Conservation (phyloP, 805 yeast species). For the Diddensiella caesifluorescens region DNA sequence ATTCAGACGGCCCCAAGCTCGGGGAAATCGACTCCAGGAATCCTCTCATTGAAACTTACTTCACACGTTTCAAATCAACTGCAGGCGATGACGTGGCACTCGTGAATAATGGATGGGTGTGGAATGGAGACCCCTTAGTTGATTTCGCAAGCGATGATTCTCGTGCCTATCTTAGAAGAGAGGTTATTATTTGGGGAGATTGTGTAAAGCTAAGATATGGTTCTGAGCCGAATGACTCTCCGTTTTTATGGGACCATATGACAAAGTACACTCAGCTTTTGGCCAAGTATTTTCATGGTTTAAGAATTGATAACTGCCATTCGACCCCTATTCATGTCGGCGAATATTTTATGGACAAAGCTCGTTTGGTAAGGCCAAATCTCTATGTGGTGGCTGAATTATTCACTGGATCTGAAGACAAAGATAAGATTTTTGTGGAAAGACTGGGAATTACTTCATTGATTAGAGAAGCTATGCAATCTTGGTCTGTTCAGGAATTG, state of each 20-base stretch:
- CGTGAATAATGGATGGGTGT: conserved; percentile 97
- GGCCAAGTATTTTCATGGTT: conserved; percentile 77
- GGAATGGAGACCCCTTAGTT: conserved; percentile 92
- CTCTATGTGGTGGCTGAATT: conserved; percentile 91
- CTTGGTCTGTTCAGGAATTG: conserved; percentile 81
- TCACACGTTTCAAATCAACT: conserved; percentile 58
- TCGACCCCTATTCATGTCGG: conserved; percentile 96
- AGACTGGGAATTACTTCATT: conserved; percentile 82
- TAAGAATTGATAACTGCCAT: conserved; percentile 92
- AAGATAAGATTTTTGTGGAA: conserved; percentile 88
- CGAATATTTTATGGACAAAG: conserved; percentile 78
- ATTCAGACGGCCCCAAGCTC: conserved; percentile 71
- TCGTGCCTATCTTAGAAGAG: conserved; percentile 80
- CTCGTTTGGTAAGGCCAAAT: conserved; percentile 78
- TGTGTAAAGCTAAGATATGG: conserved; percentile 94
- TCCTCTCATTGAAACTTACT: conserved; percentile 83
- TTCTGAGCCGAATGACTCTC: conserved; percentile 68
- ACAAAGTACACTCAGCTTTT: conserved; percentile 62
- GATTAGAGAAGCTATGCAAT: conserved; percentile 96
- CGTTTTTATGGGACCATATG: conserved; percentile 86
- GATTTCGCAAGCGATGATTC: conserved; percentile 84
- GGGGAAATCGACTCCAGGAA: conserved; percentile 51
- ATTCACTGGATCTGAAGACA: conserved; percentile 85
- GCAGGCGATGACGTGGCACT: conserved; percentile 52
- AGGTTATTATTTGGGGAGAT: conserved; percentile 96